These are phyloP conservation scores for Trametes cingulata DNA, from an alignment of 768 basidiomycete genomes.

Conservation along the genomic window DNA sequence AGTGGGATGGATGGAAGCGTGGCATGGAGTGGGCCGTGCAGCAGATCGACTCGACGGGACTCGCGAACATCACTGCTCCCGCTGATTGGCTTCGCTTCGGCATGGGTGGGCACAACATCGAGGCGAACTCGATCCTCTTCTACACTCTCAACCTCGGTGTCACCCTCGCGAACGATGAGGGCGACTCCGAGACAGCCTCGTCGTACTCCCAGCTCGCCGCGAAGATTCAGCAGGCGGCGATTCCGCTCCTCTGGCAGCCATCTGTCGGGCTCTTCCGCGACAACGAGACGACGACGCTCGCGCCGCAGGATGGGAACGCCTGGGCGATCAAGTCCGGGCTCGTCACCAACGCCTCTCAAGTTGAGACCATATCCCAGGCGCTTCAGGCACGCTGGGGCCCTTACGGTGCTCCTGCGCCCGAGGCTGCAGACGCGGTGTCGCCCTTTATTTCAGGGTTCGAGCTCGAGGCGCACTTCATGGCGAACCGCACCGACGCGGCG, in stretches of 20 bases:
- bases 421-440: slow-evolving; percentile 21
- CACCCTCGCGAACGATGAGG: slow-evolving; percentile 7
- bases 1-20: slow-evolving; percentile 14
- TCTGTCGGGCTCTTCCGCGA: slow-evolving; percentile 20
- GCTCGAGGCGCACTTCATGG: slow-evolving; percentile 21
- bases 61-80: slow-evolving; percentile 18
- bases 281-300: slow-evolving; percentile 23
- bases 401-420: slow-evolving; percentile 21
- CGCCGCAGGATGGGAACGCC: slow-evolving; percentile 23
- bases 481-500: slow-evolving; percentile 16
- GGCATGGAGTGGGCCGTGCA: slow-evolving; percentile 16
- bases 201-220: slow-evolving; percentile 1
- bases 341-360: slow-evolving; percentile 5
- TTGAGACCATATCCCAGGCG: slow-evolving; percentile 11
- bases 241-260: slow-evolving; percentile 19
- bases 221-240: slow-evolving; percentile 13
- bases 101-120: slow-evolving; percentile 24
- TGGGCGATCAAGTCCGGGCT: slow-evolving; percentile 23
- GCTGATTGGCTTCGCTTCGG: slow-evolving; percentile 22
- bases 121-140: slow-evolving; percentile 20
- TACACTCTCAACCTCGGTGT: slow-evolving; percentile 18
- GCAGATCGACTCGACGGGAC: slow-evolving; percentile 17
- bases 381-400: slow-evolving; percentile 17
- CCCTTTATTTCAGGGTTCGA: slow-evolving; percentile 22
- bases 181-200: background rate